Base-by-base conservation (phyloP, 805 yeast genomes). In the Nakazawaea wickerhamii region DNA sequence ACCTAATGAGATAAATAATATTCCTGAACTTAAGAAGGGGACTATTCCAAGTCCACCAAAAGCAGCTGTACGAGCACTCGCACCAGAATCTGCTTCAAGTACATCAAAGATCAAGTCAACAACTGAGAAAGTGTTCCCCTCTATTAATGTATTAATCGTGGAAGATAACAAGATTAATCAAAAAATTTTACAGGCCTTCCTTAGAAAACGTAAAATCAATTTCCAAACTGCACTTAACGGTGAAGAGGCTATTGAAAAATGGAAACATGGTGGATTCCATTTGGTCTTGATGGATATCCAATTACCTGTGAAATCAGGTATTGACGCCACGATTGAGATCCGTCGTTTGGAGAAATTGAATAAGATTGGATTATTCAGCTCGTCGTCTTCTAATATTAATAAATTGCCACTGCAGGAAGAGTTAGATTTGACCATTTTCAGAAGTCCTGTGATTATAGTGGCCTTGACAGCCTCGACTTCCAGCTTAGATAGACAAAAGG, bases 161-260 rank as follows among this genome's bases (percentile, higher is more conserved):
- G 99, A 93, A 61, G 99, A 93, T 68, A 93, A 93, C 61, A 82
- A 89, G 28, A 90, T 93, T 55, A 93, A 93, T 63, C 95, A 87
- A 64, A 84, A 86, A 38, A 90, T 93, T 70, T 70, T 93, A 59
- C 93, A 90, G 14, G 85, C 95, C 13, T 91, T 89, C 54, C 68
- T 93, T 60, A 75, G 88, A 50, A 84, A 87, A 49, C 91, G 91
- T 55, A 77, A 85, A 45, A 90, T 93, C 23, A 83, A 82, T 33
- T 88, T 81, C 50, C 82, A 81, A 47, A 81, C 89, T 35, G 98
- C 98, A 4, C 83, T 85, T 46, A 91, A 89, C 52, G 99, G 99
- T 22, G 79, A 81, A 52, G 98, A 93, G 56, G 99, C 99, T 1
- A 76, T 93, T 2, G 95, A 89, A 49, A 85, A 81, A 62, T 93